phyloP scores from a whole-genome alignment of 1,284 basidiomycete genomes.

The Puccinia coronata region DNA sequence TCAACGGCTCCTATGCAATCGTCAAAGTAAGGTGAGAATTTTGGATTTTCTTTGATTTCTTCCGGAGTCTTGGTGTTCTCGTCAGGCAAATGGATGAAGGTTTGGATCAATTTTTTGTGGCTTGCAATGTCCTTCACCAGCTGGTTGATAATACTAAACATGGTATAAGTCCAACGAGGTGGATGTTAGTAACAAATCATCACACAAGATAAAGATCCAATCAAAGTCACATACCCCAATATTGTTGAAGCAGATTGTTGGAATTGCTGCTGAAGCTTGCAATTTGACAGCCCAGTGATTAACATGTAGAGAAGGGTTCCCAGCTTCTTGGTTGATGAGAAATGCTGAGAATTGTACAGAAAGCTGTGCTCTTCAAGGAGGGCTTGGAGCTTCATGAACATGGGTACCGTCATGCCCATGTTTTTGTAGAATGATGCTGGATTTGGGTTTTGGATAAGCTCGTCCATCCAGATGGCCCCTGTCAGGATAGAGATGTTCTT shows the following conservation, averaged over 20 bases:
- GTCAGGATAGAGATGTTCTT: neutral
- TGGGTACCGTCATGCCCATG: neutral
- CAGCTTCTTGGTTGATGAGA: neutral
- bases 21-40: conserved; percentile 12
- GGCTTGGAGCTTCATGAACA: neutral
- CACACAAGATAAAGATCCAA: too few relatives aligned
- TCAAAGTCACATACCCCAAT: too few relatives aligned
- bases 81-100: neutral
- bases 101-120: neutral
- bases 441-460: conserved; percentile 5
- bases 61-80: neutral
- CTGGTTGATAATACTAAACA: too few relatives aligned
- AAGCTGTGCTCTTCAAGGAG: neutral
- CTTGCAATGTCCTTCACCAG: neutral
- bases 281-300: conserved; percentile 6
- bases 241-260: conserved; percentile 2
- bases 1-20: neutral
- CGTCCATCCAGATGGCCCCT: neutral
- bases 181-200: too few relatives aligned
- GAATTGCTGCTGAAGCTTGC: neutral
- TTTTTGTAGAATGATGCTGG: neutral
- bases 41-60: neutral
- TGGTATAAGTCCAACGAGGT: too few relatives aligned
- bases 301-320: conserved; percentile 3
- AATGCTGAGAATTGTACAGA: neutral